phyloP scores from a whole-genome alignment of 768 basidiomycete genomes.

The Nidula microcarpa region DNA sequence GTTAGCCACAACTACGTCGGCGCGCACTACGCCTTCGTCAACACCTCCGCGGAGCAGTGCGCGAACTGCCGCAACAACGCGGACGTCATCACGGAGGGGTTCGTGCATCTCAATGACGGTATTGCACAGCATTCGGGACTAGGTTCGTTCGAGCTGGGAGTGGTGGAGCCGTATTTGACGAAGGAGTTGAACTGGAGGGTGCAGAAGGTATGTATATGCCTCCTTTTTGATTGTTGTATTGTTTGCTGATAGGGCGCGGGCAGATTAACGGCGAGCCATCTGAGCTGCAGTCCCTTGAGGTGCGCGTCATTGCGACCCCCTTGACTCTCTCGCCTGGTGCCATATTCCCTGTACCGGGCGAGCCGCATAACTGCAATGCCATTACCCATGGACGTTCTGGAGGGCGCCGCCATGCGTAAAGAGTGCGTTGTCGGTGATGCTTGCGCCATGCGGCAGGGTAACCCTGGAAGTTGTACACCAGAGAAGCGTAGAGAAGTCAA shows the following conservation, averaged over 20 bases:
- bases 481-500: too few species aligned
- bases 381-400: constrained; percentile 20
- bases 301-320: constrained; percentile 19
- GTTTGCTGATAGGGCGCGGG: background rate
- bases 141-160: constrained; percentile 28
- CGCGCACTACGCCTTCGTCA: constrained; percentile 39
- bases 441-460: too few species aligned
- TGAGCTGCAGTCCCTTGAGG: constrained; percentile 22
- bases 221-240: background rate
- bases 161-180: constrained; percentile 37
- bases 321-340: constrained; percentile 22
- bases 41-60: constrained; percentile 26
- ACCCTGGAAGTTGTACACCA: too few species aligned
- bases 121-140: constrained; percentile 24
- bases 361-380: constrained; percentile 8
- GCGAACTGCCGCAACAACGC: constrained; percentile 32
- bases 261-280: constrained; percentile 15
- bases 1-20: constrained; percentile 33
- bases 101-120: constrained; percentile 37
- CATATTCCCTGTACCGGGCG: constrained; percentile 20
- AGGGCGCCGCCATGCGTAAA: constrained; percentile 11
- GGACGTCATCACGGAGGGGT: constrained; percentile 34
- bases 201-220: constrained; percentile 25
- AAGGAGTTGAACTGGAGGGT: constrained; percentile 38
- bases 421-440: too few species aligned